Evolutionary conservation across 495 filamentous ascomycete genomes (phyloP), one percentile per base, ranked within the genome.

Genomic region (Emericellopsis terricola): DNA sequence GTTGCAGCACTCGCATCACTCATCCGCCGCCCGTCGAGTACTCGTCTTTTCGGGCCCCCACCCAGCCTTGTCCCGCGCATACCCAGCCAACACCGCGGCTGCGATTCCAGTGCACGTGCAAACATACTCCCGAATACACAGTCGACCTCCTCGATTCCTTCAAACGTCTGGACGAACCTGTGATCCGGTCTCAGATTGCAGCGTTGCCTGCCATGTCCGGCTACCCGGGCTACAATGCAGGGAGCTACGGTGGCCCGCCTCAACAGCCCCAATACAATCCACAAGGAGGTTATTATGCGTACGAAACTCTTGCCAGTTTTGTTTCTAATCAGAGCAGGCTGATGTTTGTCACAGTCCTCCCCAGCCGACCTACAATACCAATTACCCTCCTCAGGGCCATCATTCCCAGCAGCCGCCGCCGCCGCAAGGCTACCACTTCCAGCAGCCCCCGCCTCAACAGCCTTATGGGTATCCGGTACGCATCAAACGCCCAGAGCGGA

Each of bases 351-450:
- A 6, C 21, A 35, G 33, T n/a, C 33, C 33, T 15, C 33, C 20
- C 28, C 45, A 51, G 41, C 40, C 44, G 43, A 15, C 42, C 40
- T 56, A 55, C 27, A 53, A 48, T 41, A 50, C 52, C 29, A 55
- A 57, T 45, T 53, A 59, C 23, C 57, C 52, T 36, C 51, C 48
- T 18, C 55, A 53, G 34, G 47, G 38, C 15, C 36, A 38, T 8
- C 18, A 16, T n/a, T 26, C 21, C 29, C 31, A 21, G 10, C 35
- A 23, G 35, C 47, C 51, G 2, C 40, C 49, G 19, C 44, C 46
- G 0, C 37, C 28, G 17, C 62, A 55, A 17, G 57, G 56, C 43
- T 64, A 61, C 43, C 55, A 54, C 29, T 70, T 66, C 41, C 54
- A 59, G 29, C 63, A 66, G 37, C 56, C 48, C 2, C 52, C 52